Evolutionary conservation across 805 yeast genomes (phyloP).

Genomic region (Wickerhamomyces xylosicus): DNA sequence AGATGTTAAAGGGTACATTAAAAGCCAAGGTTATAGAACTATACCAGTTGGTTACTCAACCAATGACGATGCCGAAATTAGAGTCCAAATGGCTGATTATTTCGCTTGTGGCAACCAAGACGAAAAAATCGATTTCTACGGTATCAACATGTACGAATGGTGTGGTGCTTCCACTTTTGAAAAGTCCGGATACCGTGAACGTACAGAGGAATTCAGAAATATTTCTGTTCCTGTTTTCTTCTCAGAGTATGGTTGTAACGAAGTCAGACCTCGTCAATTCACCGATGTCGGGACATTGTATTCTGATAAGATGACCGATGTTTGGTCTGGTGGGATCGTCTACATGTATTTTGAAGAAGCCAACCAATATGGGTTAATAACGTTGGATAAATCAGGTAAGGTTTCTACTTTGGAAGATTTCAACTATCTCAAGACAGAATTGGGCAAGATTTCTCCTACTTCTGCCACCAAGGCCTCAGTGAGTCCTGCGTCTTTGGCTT

Average conservation of each 20-base stretch:
- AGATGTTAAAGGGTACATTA: constrained; percentile 65
- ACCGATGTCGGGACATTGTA: constrained; percentile 64
- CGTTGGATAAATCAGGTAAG: constrained; percentile 30
- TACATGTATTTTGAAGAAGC: constrained; percentile 85
- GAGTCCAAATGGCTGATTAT: constrained; percentile 68
- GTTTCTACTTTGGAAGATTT: constrained; percentile 58
- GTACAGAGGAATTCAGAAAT: constrained; percentile 65
- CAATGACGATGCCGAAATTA: constrained; percentile 64
- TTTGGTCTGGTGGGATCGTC: constrained; percentile 92
- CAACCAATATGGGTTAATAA: constrained; percentile 73
- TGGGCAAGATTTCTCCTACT: constrained; percentile 44
- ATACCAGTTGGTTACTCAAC: constrained; percentile 90
- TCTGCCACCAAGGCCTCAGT: constrained; percentile 27
- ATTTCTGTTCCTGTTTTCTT: constrained; percentile 75
- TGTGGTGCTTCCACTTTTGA: constrained; percentile 67
- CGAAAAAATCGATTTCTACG: constrained; percentile 64
- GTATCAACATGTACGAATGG: constrained; percentile 88
- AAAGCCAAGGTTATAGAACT: constrained; percentile 48
- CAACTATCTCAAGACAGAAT: constrained; percentile 41
- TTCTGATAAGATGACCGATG: constrained; percentile 67
- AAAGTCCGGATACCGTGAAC: constrained; percentile 55
- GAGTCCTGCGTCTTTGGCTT: constrained; percentile 26
- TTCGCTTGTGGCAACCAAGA: constrained; percentile 63
- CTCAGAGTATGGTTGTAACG: constrained; percentile 85
- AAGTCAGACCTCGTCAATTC: constrained; percentile 62